Evolutionary conservation across 2,329 filamentous ascomycete species (phyloP).

Genomic region (Verticillium alfalfae): DNA sequence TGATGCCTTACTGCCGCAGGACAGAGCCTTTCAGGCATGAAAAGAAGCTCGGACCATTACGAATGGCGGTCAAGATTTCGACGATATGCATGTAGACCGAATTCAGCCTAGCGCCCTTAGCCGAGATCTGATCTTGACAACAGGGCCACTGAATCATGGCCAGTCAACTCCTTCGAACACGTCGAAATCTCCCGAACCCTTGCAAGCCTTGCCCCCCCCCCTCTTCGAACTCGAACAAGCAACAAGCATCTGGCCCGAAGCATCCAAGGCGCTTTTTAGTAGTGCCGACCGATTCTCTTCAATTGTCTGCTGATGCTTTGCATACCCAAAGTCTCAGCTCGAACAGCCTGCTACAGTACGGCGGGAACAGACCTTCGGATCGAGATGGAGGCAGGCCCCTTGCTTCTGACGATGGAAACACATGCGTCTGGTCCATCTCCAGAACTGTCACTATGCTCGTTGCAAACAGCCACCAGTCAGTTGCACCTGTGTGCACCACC

Average conservation of each 20-base stretch:
- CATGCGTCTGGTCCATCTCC: neutral
- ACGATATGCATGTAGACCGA: neutral
- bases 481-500: neutral
- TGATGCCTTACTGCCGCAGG: neutral
- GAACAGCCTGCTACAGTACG: neutral
- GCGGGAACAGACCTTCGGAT: neutral
- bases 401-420: neutral
- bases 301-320: neutral
- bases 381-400: neutral
- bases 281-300: neutral
- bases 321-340: neutral
- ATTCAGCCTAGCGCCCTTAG: neutral
- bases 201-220: neutral
- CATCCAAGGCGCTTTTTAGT: neutral
- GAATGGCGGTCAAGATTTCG: neutral
- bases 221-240: neutral
- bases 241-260: neutral
- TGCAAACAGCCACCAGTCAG: neutral
- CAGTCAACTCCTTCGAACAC: neutral
- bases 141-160: neutral
- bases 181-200: neutral
- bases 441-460: neutral
- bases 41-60: neutral
- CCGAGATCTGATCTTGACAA: neutral
- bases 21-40: neutral